Evolutionary conservation across 495 filamentous ascomycete species (phyloP), one percentile per base, ranked within the genome.

Genomic region (Penicillium lagena): DNA sequence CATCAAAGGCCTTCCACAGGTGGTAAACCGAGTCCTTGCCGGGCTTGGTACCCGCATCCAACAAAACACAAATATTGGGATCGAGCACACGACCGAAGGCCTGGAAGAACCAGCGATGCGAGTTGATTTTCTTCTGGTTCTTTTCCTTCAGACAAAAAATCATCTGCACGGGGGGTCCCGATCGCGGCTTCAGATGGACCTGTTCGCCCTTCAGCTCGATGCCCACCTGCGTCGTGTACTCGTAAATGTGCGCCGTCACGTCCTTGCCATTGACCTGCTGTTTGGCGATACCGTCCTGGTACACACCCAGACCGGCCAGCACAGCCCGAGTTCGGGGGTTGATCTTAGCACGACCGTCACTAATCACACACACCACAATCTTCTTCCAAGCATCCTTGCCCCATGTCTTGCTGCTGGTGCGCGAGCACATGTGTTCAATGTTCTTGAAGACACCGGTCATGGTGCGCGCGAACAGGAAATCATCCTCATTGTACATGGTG

Each of bases 41-140:
- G 2, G 94, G 94, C 46, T 84, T 87, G 0, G 94, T 99, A 70
- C 94, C 94, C 4, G 91, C 93, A 66, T 99, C 94, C 52, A 99
- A 82, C 43, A 99, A 76, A 29, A 96, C 89, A 58, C 94, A 97
- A 45, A 97, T 91, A 52, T 96, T 97, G 9, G 94, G 94, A 37
- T 99, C 82, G 13, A 99, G 68, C 9, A 97, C 86, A 34, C 79
- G 78, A 40, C 94, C 94, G 63, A 99, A 99, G 1, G 91, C 94
- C 58, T 96, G 86, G 79, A 99, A 97, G 71, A 97, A 96, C 94
- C 94, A 99, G 54, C 94, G 73, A 60, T 99, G 94, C 2, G 91
- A 96, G 60, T 99, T 99, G 77, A 99, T 97, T 73, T 99, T 99
- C 75, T 99, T 99, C 73, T 96, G 90, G 59, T 99, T 99, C 76